phyloP scores from a whole-genome alignment of 2,329 filamentous ascomycete genomes.

The Chaetomium globosum region DNA sequence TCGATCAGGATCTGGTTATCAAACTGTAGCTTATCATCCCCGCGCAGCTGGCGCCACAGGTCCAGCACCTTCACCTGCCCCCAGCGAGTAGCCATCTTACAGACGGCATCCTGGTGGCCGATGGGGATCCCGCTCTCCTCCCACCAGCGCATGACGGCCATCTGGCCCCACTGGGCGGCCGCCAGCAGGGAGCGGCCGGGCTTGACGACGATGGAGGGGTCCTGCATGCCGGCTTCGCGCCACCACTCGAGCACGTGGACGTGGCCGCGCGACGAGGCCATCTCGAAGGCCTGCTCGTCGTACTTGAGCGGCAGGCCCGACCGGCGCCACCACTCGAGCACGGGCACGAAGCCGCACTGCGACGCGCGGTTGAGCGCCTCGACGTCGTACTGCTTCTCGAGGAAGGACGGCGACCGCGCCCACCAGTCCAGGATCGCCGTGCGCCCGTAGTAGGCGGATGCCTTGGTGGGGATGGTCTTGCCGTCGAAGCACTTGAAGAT shows the following conservation, averaged over 20 bases:
- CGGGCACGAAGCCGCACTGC: constrained; percentile 78
- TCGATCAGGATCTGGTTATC: constrained; percentile 63
- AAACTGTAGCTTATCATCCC: constrained; percentile 53
- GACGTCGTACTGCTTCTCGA: constrained; percentile 81
- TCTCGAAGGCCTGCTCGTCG: constrained; percentile 83
- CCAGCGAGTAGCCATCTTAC: constrained; percentile 80
- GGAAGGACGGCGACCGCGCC: constrained; percentile 78
- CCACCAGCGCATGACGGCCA: constrained; percentile 84
- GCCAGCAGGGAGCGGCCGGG: constrained; percentile 82
- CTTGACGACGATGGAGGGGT: constrained; percentile 65
- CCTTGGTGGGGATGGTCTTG: constrained; percentile 82
- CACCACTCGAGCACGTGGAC: constrained; percentile 92
- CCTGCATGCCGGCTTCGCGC: constrained; percentile 68
- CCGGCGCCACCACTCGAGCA: constrained; percentile 87
- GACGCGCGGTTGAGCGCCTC: constrained; percentile 89
- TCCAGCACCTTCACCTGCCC: constrained; percentile 83
- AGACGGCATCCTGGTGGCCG: constrained; percentile 77
- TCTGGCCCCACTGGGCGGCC: constrained; percentile 79
- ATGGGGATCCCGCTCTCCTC: constrained; percentile 77
- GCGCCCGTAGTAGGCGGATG: constrained; percentile 82
- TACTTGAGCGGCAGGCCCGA: constrained; percentile 77
- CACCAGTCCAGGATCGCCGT: constrained; percentile 88
- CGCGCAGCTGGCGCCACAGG: constrained; percentile 75
- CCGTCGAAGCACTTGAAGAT: constrained; percentile 87
- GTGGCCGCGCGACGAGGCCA: constrained; percentile 81